These are phyloP conservation scores for Clavispora santaluciae DNA, from an alignment of 805 yeast genomes.

Conservation along the genomic window DNA sequence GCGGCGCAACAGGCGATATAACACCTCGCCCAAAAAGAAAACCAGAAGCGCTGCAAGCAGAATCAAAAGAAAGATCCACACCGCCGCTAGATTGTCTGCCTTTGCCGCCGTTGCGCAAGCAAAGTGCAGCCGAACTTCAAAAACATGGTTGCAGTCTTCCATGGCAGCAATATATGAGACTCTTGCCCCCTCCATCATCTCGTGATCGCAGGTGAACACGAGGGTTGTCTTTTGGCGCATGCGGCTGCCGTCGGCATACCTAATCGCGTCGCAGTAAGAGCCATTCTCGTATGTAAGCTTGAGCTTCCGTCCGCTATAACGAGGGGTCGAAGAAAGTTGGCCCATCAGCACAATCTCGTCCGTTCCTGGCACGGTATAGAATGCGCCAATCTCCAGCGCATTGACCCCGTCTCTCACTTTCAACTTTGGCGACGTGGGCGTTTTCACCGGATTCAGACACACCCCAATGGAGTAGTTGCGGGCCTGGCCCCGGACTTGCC, in stretches of 20 bases:
- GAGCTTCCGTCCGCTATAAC: constrained; percentile 66
- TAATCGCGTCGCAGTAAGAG: constrained; percentile 43
- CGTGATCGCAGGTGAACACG: constrained; percentile 76
- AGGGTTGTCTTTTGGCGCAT: constrained; percentile 59
- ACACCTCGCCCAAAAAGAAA: constrained; percentile 34
- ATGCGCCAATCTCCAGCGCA: constrained; percentile 52
- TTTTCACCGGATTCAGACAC: constrained; percentile 52
- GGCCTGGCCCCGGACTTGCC: constrained; percentile 67
- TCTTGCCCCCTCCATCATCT: constrained; percentile 58
- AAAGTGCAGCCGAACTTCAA: constrained; percentile 78
- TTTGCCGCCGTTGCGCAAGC: constrained; percentile 69
- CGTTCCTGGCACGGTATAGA: constrained; percentile 40
- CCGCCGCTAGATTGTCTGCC: constrained; percentile 18
- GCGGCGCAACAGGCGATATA: constrained; percentile 18
- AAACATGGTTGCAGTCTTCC: constrained; percentile 76
- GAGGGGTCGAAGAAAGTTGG: constrained; percentile 53
- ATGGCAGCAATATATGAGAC: constrained; percentile 65
- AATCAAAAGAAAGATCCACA: constrained; percentile 57
- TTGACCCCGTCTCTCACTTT: constrained; percentile 34
- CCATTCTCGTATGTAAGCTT: constrained; percentile 70
- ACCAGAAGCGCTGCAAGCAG: constrained; percentile 38
- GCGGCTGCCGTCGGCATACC: constrained; percentile 41
- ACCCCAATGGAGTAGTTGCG: constrained; percentile 72
- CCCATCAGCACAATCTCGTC: constrained; percentile 56
- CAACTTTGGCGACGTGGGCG: constrained; percentile 12